Evolutionary conservation across 1,284 basidiomycete genomes (phyloP).

Genomic region (Tilletia caries): DNA sequence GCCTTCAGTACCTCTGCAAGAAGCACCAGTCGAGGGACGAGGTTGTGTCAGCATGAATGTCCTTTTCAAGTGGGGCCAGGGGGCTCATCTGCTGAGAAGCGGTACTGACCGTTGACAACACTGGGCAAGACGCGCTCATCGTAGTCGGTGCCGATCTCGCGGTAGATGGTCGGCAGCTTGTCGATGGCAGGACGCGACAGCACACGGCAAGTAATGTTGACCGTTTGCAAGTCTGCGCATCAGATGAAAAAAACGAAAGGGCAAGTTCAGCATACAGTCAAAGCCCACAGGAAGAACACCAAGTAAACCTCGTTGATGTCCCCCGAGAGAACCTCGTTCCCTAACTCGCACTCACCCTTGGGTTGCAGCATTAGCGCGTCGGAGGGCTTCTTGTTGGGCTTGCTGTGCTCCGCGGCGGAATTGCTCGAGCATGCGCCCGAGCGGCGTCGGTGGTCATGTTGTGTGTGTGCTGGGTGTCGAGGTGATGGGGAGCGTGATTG

Average conservation of each 20-base stretch:
- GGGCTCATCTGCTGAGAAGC: too few species aligned
- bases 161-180: conserved; percentile 82
- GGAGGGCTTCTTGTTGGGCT: neutral
- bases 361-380: conserved; percentile 49
- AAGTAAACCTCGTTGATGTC: too few species aligned
- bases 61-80: too few species aligned
- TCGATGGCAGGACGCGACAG: conserved; percentile 79
- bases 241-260: neutral
- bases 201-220: conserved; percentile 99
- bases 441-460: too few species aligned
- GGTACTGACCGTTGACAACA: conserved; percentile 46
- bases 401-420: conserved; percentile 4
- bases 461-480: too few species aligned
- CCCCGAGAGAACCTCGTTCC: too few species aligned
- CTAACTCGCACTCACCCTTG: conserved; percentile 61
- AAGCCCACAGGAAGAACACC: too few species aligned
- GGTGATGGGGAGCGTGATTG: too few species aligned
- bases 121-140: conserved; percentile 81
- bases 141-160: conserved; percentile 92
- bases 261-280: too few species aligned
- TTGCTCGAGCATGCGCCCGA: conserved; percentile 9
- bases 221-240: conserved; percentile 49
- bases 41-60: too few species aligned
- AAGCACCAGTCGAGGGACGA: conserved; percentile 63
- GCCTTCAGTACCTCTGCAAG: conserved; percentile 98